Evolutionary conservation across 2,329 filamentous ascomycete genomes (phyloP).

Genomic region (Aureobasidium melanogenum): DNA sequence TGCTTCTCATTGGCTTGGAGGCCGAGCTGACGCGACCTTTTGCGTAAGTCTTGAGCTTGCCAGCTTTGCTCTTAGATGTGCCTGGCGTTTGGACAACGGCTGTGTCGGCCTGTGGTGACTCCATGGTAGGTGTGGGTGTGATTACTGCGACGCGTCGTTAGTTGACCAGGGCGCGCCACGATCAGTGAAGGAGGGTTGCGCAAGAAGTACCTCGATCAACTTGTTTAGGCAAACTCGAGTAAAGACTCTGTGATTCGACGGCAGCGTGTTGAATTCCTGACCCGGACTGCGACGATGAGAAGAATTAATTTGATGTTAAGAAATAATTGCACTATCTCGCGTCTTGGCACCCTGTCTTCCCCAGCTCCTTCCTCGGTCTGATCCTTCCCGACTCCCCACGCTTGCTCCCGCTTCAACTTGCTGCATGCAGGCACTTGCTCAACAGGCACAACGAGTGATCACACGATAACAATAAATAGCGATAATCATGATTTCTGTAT

Average conservation of each 20-base stretch:
- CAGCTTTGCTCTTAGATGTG: conserved; percentile 3
- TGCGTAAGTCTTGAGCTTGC: conserved; percentile 9
- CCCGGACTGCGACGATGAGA: conserved; percentile 1
- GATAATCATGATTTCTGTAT: neutral
- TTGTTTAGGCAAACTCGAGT: neutral
- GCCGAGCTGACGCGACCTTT: conserved; percentile 7
- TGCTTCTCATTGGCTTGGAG: neutral
- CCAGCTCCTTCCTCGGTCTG: conserved; percentile 1
- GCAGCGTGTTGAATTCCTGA: neutral
- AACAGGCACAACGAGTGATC: neutral
- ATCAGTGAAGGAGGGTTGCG: neutral
- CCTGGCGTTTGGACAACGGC: neutral
- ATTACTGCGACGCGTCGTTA: conserved; percentile 6
- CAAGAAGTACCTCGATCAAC: neutral
- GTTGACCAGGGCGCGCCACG: neutral
- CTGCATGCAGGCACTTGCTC: too few relatives aligned
- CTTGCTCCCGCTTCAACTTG: neutral
- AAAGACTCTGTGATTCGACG: neutral
- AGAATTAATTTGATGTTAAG: neutral
- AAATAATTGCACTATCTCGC: neutral
- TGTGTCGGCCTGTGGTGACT: neutral
- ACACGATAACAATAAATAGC: too few relatives aligned
- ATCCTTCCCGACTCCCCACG: neutral
- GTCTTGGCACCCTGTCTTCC: neutral
- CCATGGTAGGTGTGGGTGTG: neutral